Evolutionary conservation across 345 rosid species (phyloP).

Genomic region (Corymbia maculata): DNA sequence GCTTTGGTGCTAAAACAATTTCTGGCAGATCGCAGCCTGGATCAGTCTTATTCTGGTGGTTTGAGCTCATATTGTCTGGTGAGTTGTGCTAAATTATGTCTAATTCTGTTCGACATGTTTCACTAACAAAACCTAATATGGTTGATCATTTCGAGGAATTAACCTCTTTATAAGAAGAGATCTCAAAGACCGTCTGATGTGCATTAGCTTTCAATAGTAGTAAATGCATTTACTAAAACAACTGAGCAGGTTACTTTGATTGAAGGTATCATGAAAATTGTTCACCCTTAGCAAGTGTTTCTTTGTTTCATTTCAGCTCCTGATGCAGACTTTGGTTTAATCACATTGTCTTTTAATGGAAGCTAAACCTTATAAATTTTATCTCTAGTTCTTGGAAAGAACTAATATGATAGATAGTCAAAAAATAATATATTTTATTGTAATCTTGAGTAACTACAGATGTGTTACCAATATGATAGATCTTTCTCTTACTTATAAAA

Average conservation of each 20-base stretch:
- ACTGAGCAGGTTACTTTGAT: not conserved
- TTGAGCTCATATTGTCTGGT: conserved; percentile 98
- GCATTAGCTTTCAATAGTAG: not conserved
- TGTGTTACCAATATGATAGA: not conserved
- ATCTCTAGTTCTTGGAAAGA: not conserved
- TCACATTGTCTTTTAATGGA: not conserved
- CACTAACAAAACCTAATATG: not conserved
- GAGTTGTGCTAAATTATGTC: conserved; percentile 5
- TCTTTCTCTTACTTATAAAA: not conserved
- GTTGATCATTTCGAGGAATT: not conserved
- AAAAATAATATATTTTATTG: not conserved
- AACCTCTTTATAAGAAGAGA: not conserved
- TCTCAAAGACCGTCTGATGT: not conserved
- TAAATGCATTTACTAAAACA: not conserved
- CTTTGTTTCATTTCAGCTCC: not conserved
- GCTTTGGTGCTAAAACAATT: conserved; percentile 96
- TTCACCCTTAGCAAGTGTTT: not conserved
- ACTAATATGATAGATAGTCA: not conserved
- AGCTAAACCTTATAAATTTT: not conserved
- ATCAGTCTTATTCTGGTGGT: conserved; percentile 97
- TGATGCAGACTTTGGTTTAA: not conserved
- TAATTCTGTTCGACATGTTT: not conserved
- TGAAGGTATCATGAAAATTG: not conserved
- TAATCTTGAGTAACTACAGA: not conserved
- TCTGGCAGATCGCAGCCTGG: conserved; percentile 97